Evolutionary conservation across 805 yeast species (phyloP).

Genomic region (Ascoidea tarda): DNA sequence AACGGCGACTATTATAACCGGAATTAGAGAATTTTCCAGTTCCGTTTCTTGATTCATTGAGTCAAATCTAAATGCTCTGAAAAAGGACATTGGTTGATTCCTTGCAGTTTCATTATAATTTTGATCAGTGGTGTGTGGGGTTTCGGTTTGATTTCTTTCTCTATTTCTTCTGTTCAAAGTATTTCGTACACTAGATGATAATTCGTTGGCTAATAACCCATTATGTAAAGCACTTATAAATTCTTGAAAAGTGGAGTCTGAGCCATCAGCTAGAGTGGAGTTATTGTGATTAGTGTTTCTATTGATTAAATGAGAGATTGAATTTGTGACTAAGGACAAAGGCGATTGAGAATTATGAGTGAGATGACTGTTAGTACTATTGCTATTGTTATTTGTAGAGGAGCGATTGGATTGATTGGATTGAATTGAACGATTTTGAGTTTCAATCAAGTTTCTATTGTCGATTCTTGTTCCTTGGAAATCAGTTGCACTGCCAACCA

Average conservation of each 20-base stretch:
- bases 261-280: conserved; percentile 10
- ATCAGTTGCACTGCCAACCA: conserved; percentile 19
- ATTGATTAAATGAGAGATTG: background rate
- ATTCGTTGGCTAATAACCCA: conserved; percentile 25
- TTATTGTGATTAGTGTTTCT: conserved; percentile 1
- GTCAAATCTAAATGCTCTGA: conserved; percentile 29
- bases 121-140: conserved; percentile 9
- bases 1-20: conserved; percentile 35
- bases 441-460: conserved; percentile 9
- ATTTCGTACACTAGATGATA: conserved; percentile 15
- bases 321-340: background rate
- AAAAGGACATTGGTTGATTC: conserved; percentile 20
- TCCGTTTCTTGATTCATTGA: conserved; percentile 10
- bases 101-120: conserved; percentile 20
- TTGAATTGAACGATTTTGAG: background rate
- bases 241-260: conserved; percentile 28
- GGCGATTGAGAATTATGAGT: background rate
- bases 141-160: background rate
- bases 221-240: conserved; percentile 26
- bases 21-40: conserved; percentile 16
- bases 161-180: background rate
- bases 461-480: conserved; percentile 18
- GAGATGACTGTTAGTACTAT: background rate
- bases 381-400: background rate
- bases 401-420: background rate